These are phyloP conservation scores for Trichophyton verrucosum DNA, from an alignment of 2,329 filamentous ascomycete genomes.

Conservation along the genomic window DNA sequence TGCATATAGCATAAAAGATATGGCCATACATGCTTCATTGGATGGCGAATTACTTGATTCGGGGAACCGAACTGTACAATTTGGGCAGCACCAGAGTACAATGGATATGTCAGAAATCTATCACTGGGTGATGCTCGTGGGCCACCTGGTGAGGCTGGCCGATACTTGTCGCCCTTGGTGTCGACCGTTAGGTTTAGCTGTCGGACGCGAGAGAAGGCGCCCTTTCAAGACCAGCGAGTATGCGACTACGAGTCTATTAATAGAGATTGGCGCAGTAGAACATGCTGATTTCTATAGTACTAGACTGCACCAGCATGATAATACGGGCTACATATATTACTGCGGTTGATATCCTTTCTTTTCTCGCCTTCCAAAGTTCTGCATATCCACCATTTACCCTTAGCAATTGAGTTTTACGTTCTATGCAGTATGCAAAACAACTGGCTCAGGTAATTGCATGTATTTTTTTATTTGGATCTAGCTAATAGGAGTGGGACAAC, in stretches of 20 bases:
- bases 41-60: not conserved
- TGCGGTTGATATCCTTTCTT: too few relatives aligned
- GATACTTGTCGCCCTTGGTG: constrained; percentile 6
- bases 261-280: constrained; percentile 5
- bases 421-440: not conserved
- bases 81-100: constrained; percentile 20
- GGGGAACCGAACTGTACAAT: constrained; percentile 18
- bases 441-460: not conserved
- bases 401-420: not conserved
- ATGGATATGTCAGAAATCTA: constrained; percentile 15
- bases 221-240: not conserved
- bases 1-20: constrained; percentile 6
- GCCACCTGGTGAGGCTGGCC: constrained; percentile 11
- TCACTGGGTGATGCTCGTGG: constrained; percentile 19
- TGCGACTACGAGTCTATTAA: not conserved
- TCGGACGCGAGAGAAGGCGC: not conserved
- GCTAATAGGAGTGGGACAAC: constrained; percentile 44
- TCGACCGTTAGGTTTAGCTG: constrained; percentile 3
- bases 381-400: not conserved
- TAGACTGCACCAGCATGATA: not conserved
- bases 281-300: constrained; percentile 7
- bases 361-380: not conserved
- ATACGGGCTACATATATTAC: not conserved
- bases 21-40: not conserved
- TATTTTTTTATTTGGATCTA: not conserved